Conservation (phyloP, 2,329 filamentous ascomycete species). For the Colletotrichum cereale region DNA sequence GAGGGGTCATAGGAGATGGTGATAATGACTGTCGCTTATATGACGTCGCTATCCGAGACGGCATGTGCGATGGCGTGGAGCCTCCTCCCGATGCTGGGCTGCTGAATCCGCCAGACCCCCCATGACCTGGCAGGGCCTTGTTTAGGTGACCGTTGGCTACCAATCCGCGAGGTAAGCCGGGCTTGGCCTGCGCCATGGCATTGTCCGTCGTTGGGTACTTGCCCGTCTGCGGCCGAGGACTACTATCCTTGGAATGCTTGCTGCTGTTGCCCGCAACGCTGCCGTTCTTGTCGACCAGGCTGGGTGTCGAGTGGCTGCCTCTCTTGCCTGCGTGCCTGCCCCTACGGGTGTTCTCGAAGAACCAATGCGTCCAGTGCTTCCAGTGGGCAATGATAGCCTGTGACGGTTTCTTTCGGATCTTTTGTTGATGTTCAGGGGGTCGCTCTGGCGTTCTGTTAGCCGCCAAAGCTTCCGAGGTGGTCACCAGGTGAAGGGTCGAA, state of each 20-base stretch:
- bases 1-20: constrained; percentile 88
- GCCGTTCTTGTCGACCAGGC: constrained; percentile 65
- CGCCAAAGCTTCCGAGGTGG: constrained; percentile 67
- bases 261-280: constrained; percentile 50
- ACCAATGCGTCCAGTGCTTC: constrained; percentile 75
- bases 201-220: constrained; percentile 62
- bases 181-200: constrained; percentile 52
- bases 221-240: constrained; percentile 71
- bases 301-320: constrained; percentile 70
- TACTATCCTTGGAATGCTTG: constrained; percentile 64
- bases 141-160: constrained; percentile 63
- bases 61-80: constrained; percentile 48
- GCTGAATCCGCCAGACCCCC: constrained; percentile 37
- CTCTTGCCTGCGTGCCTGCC: constrained; percentile 62
- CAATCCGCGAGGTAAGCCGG: constrained; percentile 62
- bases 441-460: constrained; percentile 49
- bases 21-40: constrained; percentile 85
- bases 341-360: constrained; percentile 69
- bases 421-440: constrained; percentile 53
- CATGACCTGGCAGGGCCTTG: constrained; percentile 43
- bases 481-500: constrained; percentile 89
- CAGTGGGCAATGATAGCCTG: constrained; percentile 71
- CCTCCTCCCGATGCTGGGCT: constrained; percentile 46
- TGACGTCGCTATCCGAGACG: constrained; percentile 52
- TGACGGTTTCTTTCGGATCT: constrained; percentile 68